These are phyloP conservation scores for Scutellaria barbata DNA, from an alignment of 257 asterid genomes.

Conservation along the genomic window DNA sequence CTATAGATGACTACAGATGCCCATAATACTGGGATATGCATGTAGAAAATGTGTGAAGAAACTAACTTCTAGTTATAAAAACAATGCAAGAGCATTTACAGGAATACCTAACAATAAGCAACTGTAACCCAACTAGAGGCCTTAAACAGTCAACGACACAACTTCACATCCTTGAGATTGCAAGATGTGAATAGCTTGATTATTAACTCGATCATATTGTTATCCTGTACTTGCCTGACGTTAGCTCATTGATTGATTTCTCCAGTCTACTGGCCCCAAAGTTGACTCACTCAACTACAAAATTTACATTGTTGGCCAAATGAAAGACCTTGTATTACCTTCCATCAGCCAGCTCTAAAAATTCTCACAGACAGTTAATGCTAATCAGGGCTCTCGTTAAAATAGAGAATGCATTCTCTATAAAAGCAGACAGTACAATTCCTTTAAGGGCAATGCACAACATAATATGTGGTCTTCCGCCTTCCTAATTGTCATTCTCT, in stretches of 20 bases:
- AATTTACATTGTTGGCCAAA: background rate
- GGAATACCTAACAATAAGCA: background rate
- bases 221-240: background rate
- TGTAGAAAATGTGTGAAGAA: no score
- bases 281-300: background rate
- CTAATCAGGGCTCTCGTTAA: background rate
- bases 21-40: no score
- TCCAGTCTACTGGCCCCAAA: background rate
- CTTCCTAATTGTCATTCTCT: background rate
- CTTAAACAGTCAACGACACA: background rate
- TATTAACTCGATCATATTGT: background rate
- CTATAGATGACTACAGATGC: no score
- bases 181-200: background rate
- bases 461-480: background rate
- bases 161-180: slow-evolving; percentile 8
- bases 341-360: background rate
- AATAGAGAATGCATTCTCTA: background rate
- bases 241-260: background rate
- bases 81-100: background rate
- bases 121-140: background rate
- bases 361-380: background rate
- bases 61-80: background rate
- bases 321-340: background rate
- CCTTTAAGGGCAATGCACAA: background rate
- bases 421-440: background rate